Evolutionary conservation across 2,329 filamentous ascomycete species (phyloP), one percentile per base, ranked within the genome.

Genomic region (Ascochyta clinopodiicola): DNA sequence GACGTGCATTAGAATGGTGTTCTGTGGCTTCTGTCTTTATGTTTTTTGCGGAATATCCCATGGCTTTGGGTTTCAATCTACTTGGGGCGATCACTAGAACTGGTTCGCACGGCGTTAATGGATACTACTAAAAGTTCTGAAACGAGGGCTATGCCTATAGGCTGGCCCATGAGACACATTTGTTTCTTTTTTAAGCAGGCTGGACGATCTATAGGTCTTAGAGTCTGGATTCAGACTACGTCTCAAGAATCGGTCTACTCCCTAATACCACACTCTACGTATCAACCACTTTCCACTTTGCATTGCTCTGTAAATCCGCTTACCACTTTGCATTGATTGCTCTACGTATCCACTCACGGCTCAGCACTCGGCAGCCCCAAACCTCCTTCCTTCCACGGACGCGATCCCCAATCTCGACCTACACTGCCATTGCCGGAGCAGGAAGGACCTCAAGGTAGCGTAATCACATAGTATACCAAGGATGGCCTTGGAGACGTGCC

Each of bases 1-100:
- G 66, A 71, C 72, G 64, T 70, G 68, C 70, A 73, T 72, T 66
- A 64, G 57, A 72, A 63, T 60, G 69, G 67, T 69, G 68, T 69
- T 66, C 53, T 51, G 44, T 55, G 47, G 51, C 51, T 37, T 45
- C 32, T 57, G n/a, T 55, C 40, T 61, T 43, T 54, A 50, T 59
- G 31, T 50, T 56, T 56, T 62, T 35, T 56, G 61, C 58, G 55
- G 61, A 60, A 64, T 69, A 68, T 68, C 60, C 61, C 60, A 48
- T 38, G 45, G 51, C 56, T 49, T 42, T 45, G 44, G 54, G 44
- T 43, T 49, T 50, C 42, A 44, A 39, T 57, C 51, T 46, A 21
- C 32, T 44, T 51, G 36, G 38, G 29, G 54, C 56, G 56, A 63
- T 61, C 38, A 45, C 44, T 68, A 68, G 67, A 66, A 43, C 52